These are phyloP conservation scores for Luffa aegyptiaca DNA, from an alignment of 306 rosid species.

Conservation along the genomic window DNA sequence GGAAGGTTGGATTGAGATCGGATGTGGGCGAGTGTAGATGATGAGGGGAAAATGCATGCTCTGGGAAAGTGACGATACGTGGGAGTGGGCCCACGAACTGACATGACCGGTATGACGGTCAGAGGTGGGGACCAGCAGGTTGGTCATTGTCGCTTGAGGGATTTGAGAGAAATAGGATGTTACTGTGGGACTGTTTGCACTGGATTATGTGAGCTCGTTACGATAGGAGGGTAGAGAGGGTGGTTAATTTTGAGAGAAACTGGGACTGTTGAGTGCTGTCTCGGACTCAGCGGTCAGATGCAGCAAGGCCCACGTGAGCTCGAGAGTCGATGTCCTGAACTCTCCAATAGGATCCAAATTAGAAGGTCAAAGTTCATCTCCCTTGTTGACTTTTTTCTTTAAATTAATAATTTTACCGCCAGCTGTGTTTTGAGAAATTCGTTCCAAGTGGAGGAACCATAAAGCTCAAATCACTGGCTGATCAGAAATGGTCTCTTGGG, in stretches of 20 bases:
- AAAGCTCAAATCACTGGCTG: neutral
- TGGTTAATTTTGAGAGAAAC: conserved; percentile 1
- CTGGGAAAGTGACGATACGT: conserved; percentile 22
- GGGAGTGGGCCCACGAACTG: conserved; percentile 8
- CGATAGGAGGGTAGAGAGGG: neutral
- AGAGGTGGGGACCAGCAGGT: conserved; percentile 25
- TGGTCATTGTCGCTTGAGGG: conserved; percentile 12
- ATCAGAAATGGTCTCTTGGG: neutral
- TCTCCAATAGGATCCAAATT: neutral
- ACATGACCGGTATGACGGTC: neutral
- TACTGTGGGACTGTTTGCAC: conserved; percentile 8
- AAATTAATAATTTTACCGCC: neutral
- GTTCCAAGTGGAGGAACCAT: conserved; percentile 4
- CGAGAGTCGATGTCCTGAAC: neutral
- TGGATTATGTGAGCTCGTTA: neutral
- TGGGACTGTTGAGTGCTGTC: neutral
- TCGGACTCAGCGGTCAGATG: neutral
- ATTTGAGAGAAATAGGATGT: neutral
- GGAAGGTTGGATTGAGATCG: neutral
- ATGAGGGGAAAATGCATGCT: neutral
- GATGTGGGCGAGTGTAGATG: conserved; percentile 14
- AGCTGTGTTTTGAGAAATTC: neutral
- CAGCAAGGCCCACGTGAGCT: conserved; percentile 11
- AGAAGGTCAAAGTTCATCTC: neutral
- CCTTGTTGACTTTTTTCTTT: neutral